A percentile compares a stretch with the other conserved stretches of the same genome.
Conservation (phyloP, 768 basidiomycete genomes). For the Steccherinum ochraceum region DNA sequence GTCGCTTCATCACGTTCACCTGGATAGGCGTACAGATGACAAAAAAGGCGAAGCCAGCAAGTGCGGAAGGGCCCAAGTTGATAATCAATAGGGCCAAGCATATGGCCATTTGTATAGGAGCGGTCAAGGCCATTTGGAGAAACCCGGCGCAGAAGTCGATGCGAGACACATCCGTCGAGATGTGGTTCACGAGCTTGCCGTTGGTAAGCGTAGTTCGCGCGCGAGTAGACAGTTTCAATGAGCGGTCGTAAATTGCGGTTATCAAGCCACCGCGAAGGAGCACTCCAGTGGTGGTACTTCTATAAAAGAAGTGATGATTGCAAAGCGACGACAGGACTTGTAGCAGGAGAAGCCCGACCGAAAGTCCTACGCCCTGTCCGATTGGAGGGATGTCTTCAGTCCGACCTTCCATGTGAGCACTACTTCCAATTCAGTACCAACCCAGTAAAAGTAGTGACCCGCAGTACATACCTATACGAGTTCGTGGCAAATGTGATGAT, state of each 20-base stretch:
- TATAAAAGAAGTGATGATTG: constrained; percentile 82
- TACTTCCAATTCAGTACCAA: not conserved
- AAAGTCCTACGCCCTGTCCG: constrained; percentile 66
- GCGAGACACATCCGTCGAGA: constrained; percentile 86
- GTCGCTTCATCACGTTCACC: constrained; percentile 60
- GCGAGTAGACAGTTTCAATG: constrained; percentile 69
- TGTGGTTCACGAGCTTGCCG: constrained; percentile 89
- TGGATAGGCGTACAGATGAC: constrained; percentile 70
- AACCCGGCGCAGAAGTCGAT: constrained; percentile 84
- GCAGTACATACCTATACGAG: constrained; percentile 41
- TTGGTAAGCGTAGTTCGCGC: constrained; percentile 77
- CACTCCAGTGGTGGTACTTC: constrained; percentile 67
- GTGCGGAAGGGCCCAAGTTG: constrained; percentile 58
- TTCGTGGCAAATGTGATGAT: constrained; percentile 65
- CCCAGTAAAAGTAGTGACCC: too few species aligned
- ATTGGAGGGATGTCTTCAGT: constrained; percentile 31
- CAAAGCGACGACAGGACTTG: constrained; percentile 63
- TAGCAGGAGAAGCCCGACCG: constrained; percentile 61
- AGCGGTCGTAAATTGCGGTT: constrained; percentile 76
- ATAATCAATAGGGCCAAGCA: constrained; percentile 69
- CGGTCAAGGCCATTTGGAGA: constrained; percentile 77
- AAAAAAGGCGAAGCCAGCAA: constrained; percentile 57
- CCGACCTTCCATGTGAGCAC: constrained; percentile 18
- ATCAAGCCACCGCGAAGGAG: constrained; percentile 81
- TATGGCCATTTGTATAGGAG: constrained; percentile 70